phyloP scores from a whole-genome alignment of 1,284 basidiomycete genomes.

The Mycosarcoma maydis region DNA sequence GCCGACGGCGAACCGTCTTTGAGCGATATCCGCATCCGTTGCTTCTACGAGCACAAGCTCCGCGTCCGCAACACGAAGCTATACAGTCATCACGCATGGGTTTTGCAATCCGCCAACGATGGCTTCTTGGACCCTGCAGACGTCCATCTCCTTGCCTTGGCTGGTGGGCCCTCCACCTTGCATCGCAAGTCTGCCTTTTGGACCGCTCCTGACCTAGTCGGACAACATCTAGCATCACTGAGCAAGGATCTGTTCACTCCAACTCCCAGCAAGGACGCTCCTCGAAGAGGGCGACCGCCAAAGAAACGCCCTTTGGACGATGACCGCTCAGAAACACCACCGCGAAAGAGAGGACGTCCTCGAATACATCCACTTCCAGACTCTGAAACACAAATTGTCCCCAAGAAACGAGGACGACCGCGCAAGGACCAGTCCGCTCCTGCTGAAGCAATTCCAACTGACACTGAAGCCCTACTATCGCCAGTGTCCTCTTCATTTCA shows the following conservation, averaged over 20 bases:
- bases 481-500: constrained; percentile 1
- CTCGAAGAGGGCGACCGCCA: constrained; percentile 13
- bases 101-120: constrained; percentile 40
- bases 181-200: constrained; percentile 19
- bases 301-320: constrained; percentile 14
- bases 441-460: constrained; percentile 1
- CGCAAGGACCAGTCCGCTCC: constrained; percentile 14
- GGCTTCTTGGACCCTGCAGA: constrained; percentile 31
- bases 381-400: constrained; percentile 1
- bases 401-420: constrained; percentile 16
- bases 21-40: constrained; percentile 28
- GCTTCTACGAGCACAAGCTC: constrained; percentile 38
- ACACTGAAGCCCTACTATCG: neutral
- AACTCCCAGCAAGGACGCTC: constrained; percentile 4
- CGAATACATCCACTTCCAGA: constrained; percentile 5
- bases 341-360: constrained; percentile 16
- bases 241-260: constrained; percentile 21
- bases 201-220: constrained; percentile 11
- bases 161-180: constrained; percentile 27
- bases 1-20: constrained; percentile 30
- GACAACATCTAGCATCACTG: neutral
- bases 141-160: constrained; percentile 14
- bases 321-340: constrained; percentile 1
- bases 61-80: constrained; percentile 34
- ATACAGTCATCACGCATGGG: constrained; percentile 46